Conservation (phyloP, 352 stramenopile genomes). For the Aphanomyces astaci region DNA sequence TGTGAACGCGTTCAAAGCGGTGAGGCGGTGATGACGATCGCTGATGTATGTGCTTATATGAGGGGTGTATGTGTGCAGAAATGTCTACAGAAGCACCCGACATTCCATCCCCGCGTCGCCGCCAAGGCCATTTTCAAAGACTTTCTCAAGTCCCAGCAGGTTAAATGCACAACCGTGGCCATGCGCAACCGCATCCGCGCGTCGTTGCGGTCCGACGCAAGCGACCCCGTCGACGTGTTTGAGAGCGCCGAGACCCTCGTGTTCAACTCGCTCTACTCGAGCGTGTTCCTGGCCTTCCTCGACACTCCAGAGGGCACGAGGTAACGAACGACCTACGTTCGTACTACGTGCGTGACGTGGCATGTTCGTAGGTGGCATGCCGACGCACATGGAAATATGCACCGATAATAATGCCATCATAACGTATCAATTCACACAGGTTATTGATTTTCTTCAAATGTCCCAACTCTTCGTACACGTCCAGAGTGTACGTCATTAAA, state of each 20-base stretch:
- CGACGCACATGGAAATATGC: background rate
- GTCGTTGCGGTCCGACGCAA: background rate
- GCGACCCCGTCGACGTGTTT: background rate
- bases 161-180: conserved; percentile 12
- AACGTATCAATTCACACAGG: too few species aligned
- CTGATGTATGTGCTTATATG: too few species aligned
- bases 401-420: too few species aligned
- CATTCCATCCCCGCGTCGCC: too few species aligned
- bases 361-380: background rate
- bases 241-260: background rate
- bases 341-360: background rate
- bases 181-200: conserved; percentile 6
- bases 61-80: too few species aligned
- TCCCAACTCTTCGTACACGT: too few species aligned
- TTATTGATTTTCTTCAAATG: too few species aligned
- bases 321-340: background rate
- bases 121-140: conserved; percentile 5
- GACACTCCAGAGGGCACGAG: background rate
- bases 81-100: too few species aligned
- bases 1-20: conserved; percentile 1
- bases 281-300: conserved; percentile 7
- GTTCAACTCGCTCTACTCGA: conserved; percentile 3
- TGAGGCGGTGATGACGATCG: background rate
- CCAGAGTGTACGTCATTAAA: too few species aligned
- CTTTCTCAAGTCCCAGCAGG: background rate